phyloP scores from a whole-genome alignment of 306 rosid genomes.

The Cucumis cinereus region DNA sequence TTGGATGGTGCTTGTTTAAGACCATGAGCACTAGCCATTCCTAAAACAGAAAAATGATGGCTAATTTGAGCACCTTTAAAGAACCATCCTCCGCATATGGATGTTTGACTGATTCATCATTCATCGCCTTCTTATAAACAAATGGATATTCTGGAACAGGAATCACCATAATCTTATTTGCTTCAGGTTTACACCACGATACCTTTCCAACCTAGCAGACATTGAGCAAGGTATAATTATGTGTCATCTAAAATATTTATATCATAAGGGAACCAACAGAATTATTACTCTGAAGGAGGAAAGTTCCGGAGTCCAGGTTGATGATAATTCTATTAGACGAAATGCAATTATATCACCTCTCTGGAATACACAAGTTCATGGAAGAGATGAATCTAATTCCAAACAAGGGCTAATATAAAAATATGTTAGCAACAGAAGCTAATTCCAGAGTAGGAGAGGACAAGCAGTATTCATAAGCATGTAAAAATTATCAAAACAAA shows the following conservation, averaged over 20 bases:
- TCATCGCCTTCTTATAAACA: conserved; percentile 34
- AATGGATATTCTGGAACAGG: conserved; percentile 61
- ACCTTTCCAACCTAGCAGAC: conserved; percentile 68
- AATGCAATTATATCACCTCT: conserved; percentile 67
- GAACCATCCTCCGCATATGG: conserved; percentile 74
- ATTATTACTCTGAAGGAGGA: conserved; percentile 69
- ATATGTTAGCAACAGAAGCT: background rate
- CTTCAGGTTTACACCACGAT: conserved; percentile 33
- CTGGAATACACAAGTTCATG: conserved; percentile 29
- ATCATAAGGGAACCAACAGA: background rate
- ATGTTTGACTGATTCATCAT: conserved; percentile 28
- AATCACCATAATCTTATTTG: conserved; percentile 38
- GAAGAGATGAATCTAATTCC: background rate
- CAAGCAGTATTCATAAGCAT: background rate
- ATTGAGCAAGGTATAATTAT: conserved; percentile 8
- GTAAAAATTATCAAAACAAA: conserved; percentile 17
- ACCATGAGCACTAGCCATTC: background rate
- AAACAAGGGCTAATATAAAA: background rate
- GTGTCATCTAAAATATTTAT: conserved; percentile 2
- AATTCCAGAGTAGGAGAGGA: background rate
- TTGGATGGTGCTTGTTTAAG: background rate
- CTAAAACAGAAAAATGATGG: background rate
- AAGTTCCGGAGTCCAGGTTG: conserved; percentile 81
- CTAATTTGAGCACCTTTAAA: conserved; percentile 46
- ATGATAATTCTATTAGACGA: conserved; percentile 70